phyloP scores from a whole-genome alignment of 1,284 basidiomycete genomes.

The Rugosomyces carneus region DNA sequence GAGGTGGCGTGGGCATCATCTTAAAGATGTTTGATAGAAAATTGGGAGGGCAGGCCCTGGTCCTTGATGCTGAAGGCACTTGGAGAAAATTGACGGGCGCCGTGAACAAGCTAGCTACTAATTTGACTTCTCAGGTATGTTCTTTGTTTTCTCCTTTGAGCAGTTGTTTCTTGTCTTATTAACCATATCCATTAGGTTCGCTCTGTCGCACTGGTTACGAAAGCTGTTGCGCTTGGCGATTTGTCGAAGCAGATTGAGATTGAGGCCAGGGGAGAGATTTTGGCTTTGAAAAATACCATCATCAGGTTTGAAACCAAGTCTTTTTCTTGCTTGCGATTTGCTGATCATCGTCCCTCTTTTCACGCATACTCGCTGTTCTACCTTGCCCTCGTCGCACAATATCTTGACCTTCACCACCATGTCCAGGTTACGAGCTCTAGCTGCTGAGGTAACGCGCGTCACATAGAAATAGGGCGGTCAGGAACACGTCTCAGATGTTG shows the following conservation, averaged over 20 bases:
- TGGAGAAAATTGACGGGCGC: conserved; percentile 89
- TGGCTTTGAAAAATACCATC: conserved; percentile 96
- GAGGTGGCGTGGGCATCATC: neutral
- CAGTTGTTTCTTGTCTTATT: no score
- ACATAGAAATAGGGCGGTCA: conserved; percentile 90
- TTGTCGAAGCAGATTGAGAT: conserved; percentile 95
- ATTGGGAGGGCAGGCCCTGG: conserved; percentile 89
- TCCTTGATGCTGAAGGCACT: conserved; percentile 89
- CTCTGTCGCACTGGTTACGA: conserved; percentile 89
- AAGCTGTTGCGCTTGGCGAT: conserved; percentile 94
- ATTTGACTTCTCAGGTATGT: conserved; percentile 79
- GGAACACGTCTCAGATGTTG: conserved; percentile 89
- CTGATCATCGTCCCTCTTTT: neutral
- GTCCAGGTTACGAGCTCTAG: conserved; percentile 78
- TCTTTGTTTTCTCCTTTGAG: no score
- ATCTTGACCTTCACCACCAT: no score
- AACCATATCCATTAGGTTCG: conserved; percentile 54
- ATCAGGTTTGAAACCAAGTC: conserved; percentile 38
- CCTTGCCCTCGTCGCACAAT: no score
- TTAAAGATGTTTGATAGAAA: conserved; percentile 41
- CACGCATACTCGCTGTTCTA: neutral
- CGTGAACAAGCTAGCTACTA: conserved; percentile 91
- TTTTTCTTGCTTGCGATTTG: neutral
- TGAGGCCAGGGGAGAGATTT: conserved; percentile 92
- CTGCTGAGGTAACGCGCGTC: conserved; percentile 94